Evolutionary conservation across 73 alveolate species (phyloP), one percentile per base, ranked within the genome.

Genomic region (Paramecium tetraurelia): DNA sequence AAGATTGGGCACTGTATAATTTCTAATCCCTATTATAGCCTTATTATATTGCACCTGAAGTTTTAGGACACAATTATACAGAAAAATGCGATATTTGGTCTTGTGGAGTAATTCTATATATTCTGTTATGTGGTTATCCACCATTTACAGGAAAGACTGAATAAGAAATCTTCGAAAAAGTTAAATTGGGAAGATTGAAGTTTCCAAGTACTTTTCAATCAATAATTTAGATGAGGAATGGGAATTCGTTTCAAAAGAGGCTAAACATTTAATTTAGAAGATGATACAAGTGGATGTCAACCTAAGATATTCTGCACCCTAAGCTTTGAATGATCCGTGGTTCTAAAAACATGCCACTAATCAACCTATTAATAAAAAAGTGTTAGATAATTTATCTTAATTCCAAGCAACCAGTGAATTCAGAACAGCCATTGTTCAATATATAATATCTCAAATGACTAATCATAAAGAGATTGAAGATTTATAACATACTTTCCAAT

Each of bases 61-160:
- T 94, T 10, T 70, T 93, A 41, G 89, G 92, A 33, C 72, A 86
- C 46, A 77, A 92, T 63, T 95, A 93, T 63, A 85, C 89, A 77
- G 96, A 92, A 69, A 87, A 93, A 77, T 86, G 97, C 70, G 96
- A 95, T 89, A 84, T 92, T 33, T 95, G 97, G 97, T 86, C 96
- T 9, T 88, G 95, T 68, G 97, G 97, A 18, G 96, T 95, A 27
- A 95, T 95, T 29, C 76, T 95, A 90, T 95, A 92, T 27, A 89
- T 95, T 18, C 90, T 95, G 9, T 71, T 95, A 27, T 58, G 94
- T 27, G 97, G 96, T 4, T 80, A 94, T 29, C 97, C 97, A 1
- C 97, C 97, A 4, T 95, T 95, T 48, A 86, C 85, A 16, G 97
- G 97, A 40, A 92, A 87, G 33, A 83, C 83, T 69, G 92, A 86